These are phyloP conservation scores for Juncus effusus DNA, from an alignment of 176 grass and related monocot genomes.

Conservation along the genomic window DNA sequence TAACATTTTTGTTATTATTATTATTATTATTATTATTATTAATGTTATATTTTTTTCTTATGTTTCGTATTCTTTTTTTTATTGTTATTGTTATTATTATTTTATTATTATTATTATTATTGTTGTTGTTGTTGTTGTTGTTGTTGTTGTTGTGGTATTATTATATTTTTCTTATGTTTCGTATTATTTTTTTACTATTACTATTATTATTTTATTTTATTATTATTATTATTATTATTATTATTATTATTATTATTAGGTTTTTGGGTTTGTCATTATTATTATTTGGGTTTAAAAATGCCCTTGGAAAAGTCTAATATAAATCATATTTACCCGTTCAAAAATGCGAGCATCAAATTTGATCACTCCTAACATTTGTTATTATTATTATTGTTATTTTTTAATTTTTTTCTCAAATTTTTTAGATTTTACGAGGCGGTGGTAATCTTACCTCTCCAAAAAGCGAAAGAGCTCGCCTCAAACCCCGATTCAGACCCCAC, in stretches of 20 bases:
- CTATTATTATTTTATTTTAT: not conserved
- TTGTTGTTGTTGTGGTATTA: no score
- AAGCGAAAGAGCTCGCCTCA: conserved; percentile 76
- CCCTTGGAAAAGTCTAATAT: no score
- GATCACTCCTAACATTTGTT: no score
- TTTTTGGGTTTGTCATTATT: no score
- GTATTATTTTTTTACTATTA: not conserved
- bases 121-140: no score
- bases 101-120: conserved; percentile 2
- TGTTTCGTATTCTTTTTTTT: not conserved
- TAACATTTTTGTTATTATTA: conserved; percentile 13
- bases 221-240: conserved; percentile 1
- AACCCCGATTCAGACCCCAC: conserved; percentile 45
- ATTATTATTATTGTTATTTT: no score
- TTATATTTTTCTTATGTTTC: not conserved
- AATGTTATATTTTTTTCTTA: not conserved
- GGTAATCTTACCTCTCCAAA: conserved; percentile 80
- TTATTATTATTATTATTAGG: no score
- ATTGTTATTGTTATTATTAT: not conserved
- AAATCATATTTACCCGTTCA: no score
- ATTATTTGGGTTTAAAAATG: no score
- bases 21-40: conserved; percentile 1
- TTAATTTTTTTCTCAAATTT: not conserved
- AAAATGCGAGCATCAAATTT: no score
- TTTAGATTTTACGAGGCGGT: conserved; percentile 90